Percentiles rank a stretch among this genome's conserved stretches.
Conservation (phyloP, 1,139 yeast species). For the Geotrichum europaeum region DNA sequence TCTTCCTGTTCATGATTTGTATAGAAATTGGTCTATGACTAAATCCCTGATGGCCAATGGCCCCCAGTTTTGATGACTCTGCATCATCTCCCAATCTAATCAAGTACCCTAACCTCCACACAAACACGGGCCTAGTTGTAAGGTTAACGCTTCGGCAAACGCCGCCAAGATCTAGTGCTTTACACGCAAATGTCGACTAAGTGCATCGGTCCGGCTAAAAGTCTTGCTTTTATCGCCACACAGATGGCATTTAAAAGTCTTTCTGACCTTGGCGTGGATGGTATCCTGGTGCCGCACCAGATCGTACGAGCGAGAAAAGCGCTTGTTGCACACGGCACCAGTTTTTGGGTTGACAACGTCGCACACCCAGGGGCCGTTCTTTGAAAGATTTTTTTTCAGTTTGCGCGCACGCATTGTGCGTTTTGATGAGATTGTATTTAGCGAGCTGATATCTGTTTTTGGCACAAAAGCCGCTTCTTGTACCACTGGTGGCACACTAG, state of each 20-base stretch:
- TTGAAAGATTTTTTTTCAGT: background rate
- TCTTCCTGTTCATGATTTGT: background rate
- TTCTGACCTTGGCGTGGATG: conserved; percentile 83
- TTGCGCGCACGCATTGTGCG: background rate
- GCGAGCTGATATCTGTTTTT: background rate
- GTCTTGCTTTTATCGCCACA: conserved; percentile 75
- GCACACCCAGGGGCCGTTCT: background rate
- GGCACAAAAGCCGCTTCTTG: background rate
- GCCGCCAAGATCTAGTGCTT: conserved; percentile 46
- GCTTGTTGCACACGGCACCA: conserved; percentile 51
- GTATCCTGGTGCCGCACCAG: conserved; percentile 93
- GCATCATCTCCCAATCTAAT: background rate
- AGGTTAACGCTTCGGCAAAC: too few relatives aligned
- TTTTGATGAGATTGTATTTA: background rate
- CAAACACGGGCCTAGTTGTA: too few relatives aligned
- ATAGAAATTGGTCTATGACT: background rate
- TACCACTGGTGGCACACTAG: background rate
- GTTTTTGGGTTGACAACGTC: background rate
- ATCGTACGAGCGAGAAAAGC: conserved; percentile 91
- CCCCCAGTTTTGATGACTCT: background rate
- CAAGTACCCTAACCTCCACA: background rate
- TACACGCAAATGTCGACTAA: conserved; percentile 85
- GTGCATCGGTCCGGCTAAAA: conserved; percentile 89
- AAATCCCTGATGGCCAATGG: background rate
- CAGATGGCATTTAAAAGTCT: conserved; percentile 76